Conservation (phyloP, 345 rosid species). For the Hibiscus trionum region DNA sequence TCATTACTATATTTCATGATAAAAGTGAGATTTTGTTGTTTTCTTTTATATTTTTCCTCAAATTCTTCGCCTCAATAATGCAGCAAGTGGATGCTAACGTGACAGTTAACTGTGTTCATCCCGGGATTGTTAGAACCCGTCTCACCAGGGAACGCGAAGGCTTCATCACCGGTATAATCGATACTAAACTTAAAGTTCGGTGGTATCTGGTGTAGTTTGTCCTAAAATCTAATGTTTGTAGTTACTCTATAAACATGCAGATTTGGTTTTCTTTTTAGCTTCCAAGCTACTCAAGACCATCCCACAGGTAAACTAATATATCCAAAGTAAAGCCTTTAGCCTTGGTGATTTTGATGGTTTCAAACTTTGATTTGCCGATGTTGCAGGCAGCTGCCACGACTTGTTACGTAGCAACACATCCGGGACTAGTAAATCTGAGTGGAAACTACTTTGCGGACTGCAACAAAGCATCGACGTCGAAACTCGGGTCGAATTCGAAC, state of each 20-base stretch:
- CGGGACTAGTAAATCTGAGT: constrained; percentile 42
- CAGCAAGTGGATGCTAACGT: constrained; percentile 81
- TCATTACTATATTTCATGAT: not conserved
- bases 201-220: too few species aligned
- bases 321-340: not conserved
- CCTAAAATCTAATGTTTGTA: not conserved
- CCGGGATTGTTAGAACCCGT: constrained; percentile 87
- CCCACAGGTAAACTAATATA: constrained; percentile 50
- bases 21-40: constrained; percentile 32
- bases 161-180: constrained; percentile 49
- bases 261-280: constrained; percentile 69
- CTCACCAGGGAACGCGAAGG: constrained; percentile 95
- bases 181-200: too few species aligned
- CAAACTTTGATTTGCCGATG: not conserved
- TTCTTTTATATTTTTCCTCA: constrained; percentile 7
- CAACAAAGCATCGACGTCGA: constrained; percentile 70
- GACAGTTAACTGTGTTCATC: constrained; percentile 86
- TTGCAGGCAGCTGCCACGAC: constrained; percentile 91
- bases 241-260: constrained; percentile 26
- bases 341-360: not conserved
- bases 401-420: constrained; percentile 72
- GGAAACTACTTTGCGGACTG: constrained; percentile 91
- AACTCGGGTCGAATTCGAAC: constrained; percentile 51
- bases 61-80: constrained; percentile 10
- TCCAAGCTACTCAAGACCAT: constrained; percentile 84